A percentile compares a stretch with the other conserved stretches of the same genome.
These are phyloP conservation scores for Fragaria vesca DNA, from an alignment of 306 rosid species.

Conservation along the genomic window DNA sequence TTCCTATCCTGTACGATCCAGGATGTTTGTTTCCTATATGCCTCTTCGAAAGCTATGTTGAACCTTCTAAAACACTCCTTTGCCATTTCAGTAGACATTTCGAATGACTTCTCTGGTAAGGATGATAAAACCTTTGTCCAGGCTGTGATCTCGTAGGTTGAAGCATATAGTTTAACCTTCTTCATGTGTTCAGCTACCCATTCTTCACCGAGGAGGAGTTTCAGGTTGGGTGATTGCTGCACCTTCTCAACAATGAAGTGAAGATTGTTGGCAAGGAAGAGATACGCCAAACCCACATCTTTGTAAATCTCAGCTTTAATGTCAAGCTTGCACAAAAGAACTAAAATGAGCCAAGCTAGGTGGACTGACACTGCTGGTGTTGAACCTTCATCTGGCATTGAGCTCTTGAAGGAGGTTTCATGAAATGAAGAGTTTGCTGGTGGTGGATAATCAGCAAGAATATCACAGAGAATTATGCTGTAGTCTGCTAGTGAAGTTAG, in stretches of 20 bases:
- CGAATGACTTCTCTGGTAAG: conserved; percentile 21
- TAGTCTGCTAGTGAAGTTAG: conserved; percentile 41
- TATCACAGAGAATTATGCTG: conserved; percentile 28
- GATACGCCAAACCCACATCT: conserved; percentile 46
- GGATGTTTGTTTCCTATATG: conserved; percentile 40
- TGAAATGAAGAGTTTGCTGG: conserved; percentile 22
- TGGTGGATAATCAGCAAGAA: conserved; percentile 33
- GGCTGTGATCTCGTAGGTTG: conserved; percentile 42
- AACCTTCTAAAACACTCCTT: conserved; percentile 34
- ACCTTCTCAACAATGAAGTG: conserved; percentile 46
- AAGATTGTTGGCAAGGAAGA: conserved; percentile 51
- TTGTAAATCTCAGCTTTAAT: conserved; percentile 42
- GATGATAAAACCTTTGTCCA: conserved; percentile 46
- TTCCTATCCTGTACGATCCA: conserved; percentile 45
- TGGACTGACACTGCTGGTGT: conserved; percentile 31
- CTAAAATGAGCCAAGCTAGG: conserved; percentile 49
- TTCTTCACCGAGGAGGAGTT: conserved; percentile 32
- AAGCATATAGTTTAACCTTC: conserved; percentile 36
- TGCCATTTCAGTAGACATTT: conserved; percentile 27
- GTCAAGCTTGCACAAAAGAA: conserved; percentile 55
- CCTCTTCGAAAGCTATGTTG: conserved; percentile 45
- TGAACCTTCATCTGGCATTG: conserved; percentile 17
- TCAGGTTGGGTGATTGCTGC: conserved; percentile 27
- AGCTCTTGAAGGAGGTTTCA: conserved; percentile 24
- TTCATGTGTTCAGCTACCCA: conserved; percentile 41